Conservation (phyloP, 108 stramenopile genomes). For the Cylindrotheca closterium region DNA sequence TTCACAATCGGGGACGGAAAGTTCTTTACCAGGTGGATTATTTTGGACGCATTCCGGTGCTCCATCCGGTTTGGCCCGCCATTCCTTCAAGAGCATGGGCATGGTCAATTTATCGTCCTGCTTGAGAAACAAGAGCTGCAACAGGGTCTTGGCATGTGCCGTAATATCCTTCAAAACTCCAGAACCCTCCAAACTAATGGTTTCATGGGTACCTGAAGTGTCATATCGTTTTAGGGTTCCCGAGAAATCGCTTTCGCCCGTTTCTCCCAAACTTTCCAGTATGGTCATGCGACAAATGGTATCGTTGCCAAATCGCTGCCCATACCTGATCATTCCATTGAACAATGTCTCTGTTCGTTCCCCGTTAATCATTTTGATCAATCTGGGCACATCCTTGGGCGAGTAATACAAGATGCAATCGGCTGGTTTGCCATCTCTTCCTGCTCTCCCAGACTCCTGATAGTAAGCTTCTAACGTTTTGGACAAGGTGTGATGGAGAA, state of each 20-base stretch:
- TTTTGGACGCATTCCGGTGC: slow-evolving; percentile 56
- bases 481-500: slow-evolving; percentile 77
- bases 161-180: slow-evolving; percentile 52
- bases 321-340: slow-evolving; percentile 77
- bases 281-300: slow-evolving; percentile 62
- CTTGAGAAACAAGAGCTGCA: slow-evolving; percentile 42
- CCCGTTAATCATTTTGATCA: slow-evolving; percentile 71
- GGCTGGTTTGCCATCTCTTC: slow-evolving; percentile 86
- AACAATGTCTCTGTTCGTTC: slow-evolving; percentile 46
- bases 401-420: slow-evolving; percentile 87
- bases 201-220: background rate
- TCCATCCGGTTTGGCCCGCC: slow-evolving; percentile 50
- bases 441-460: slow-evolving; percentile 95
- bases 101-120: slow-evolving; percentile 52
- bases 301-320: slow-evolving; percentile 68
- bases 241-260: slow-evolving; percentile 15
- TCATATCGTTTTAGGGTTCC: background rate
- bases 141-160: slow-evolving; percentile 52
- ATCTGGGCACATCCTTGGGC: slow-evolving; percentile 72
- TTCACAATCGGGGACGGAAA: slow-evolving; percentile 69
- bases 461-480: slow-evolving; percentile 93
- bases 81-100: slow-evolving; percentile 67
- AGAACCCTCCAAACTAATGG: slow-evolving; percentile 17
- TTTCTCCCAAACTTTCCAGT: slow-evolving; percentile 70
- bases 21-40: slow-evolving; percentile 66